Evolutionary conservation across 2,329 filamentous ascomycete species (phyloP).

Genomic region (Clathrospora elynae): DNA sequence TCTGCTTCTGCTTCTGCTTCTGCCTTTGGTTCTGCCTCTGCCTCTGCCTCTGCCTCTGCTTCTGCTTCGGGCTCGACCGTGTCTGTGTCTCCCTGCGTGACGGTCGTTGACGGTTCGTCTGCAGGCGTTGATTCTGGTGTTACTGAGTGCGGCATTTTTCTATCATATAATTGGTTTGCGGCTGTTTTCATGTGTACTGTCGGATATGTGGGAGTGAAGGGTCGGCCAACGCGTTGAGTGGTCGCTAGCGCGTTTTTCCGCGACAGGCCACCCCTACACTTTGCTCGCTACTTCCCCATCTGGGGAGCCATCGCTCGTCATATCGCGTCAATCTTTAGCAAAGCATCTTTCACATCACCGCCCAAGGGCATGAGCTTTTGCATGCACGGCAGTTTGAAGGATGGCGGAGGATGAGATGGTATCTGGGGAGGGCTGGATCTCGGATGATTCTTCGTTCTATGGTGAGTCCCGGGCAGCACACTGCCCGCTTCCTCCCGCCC

Average conservation of each 20-base stretch:
- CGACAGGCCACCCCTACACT: slow-evolving; percentile 18
- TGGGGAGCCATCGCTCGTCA: slow-evolving; percentile 19
- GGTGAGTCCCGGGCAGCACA: slow-evolving; percentile 38
- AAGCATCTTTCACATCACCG: slow-evolving; percentile 1
- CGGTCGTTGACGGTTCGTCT: slow-evolving; percentile 42
- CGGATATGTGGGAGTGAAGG: slow-evolving; percentile 8
- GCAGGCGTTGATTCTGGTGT: slow-evolving; percentile 49
- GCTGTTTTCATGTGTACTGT: slow-evolving; percentile 3
- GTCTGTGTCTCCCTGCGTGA: slow-evolving; percentile 49
- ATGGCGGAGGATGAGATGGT: slow-evolving; percentile 39
- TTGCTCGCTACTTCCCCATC: slow-evolving; percentile 15
- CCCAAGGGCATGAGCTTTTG: slow-evolving; percentile 12
- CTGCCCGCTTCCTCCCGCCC: not conserved
- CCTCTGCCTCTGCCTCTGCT: slow-evolving; percentile 40
- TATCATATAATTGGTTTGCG: slow-evolving; percentile 7
- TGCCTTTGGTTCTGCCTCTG: too few relatives aligned
- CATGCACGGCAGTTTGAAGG: slow-evolving; percentile 1
- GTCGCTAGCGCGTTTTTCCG: slow-evolving; percentile 29
- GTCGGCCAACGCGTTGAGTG: slow-evolving; percentile 24
- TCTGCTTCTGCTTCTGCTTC: too few relatives aligned
- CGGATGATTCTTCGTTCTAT: slow-evolving; percentile 54
- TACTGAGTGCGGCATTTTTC: slow-evolving; percentile 54
- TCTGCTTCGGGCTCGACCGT: slow-evolving; percentile 35
- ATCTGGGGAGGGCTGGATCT: slow-evolving; percentile 43
- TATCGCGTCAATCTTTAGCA: slow-evolving; percentile 5